These are phyloP conservation scores for Uronychia binucleata DNA, from an alignment of 73 alveolate genomes.

Conservation along the genomic window DNA sequence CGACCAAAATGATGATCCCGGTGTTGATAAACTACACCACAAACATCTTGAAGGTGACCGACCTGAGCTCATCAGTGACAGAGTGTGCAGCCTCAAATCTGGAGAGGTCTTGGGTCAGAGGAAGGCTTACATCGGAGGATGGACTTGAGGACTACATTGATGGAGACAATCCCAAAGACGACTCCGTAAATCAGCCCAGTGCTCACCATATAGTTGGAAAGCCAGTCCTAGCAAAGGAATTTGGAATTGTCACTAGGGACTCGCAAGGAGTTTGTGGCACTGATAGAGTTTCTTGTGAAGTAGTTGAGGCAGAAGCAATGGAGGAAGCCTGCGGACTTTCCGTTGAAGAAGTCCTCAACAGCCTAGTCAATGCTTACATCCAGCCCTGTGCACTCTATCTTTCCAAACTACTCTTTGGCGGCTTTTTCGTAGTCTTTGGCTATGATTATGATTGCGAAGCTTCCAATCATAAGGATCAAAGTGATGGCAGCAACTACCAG, in stretches of 20 bases:
- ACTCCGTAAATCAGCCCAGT: slow-evolving; percentile 33
- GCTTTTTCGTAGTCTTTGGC: slow-evolving; percentile 16
- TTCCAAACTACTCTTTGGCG: background rate
- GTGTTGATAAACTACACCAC: slow-evolving; percentile 62
- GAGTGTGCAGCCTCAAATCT: slow-evolving; percentile 38
- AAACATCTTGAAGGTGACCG: slow-evolving; percentile 52
- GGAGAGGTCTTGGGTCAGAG: slow-evolving; percentile 4
- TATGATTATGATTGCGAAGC: slow-evolving; percentile 17
- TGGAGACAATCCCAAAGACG: slow-evolving; percentile 29
- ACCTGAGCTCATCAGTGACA: slow-evolving; percentile 28
- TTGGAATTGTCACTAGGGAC: background rate
- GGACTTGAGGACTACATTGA: slow-evolving; percentile 35
- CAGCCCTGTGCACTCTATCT: slow-evolving; percentile 5
- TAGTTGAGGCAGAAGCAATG: slow-evolving; percentile 47
- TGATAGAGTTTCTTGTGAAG: slow-evolving; percentile 11
- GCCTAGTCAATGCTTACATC: slow-evolving; percentile 28
- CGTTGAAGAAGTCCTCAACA: background rate
- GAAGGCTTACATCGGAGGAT: slow-evolving; percentile 17
- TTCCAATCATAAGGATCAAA: slow-evolving; percentile 6
- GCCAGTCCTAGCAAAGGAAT: slow-evolving; percentile 46
- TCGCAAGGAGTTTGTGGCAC: too few species aligned
- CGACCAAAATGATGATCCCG: slow-evolving; percentile 46
- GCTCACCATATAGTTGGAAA: slow-evolving; percentile 34
- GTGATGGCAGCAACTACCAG: slow-evolving; percentile 16
- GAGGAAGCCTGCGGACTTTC: slow-evolving; percentile 30